Percentiles rank a stretch among this genome's conserved stretches.
Conservation (phyloP, 1,139 yeast genomes). For the Scheffersomyces lignicola region DNA sequence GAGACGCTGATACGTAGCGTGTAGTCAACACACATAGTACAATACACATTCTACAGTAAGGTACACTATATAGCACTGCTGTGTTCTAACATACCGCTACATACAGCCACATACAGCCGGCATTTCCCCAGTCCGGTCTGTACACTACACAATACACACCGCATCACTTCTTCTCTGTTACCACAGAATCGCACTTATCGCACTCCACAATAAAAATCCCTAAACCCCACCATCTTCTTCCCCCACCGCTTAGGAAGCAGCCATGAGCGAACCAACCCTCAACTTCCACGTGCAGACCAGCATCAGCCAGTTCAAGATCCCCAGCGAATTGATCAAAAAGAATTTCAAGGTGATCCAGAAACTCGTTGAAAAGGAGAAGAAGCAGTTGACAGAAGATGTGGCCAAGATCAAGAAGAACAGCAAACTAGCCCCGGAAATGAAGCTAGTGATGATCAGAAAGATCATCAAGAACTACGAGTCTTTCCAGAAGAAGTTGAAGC, state of each 20-base stretch:
- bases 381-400: constrained; percentile 40
- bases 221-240: no score
- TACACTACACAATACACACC: no score
- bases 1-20: no score
- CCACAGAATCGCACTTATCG: no score
- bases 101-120: no score
- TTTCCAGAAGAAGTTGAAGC: constrained; percentile 45
- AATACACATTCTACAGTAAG: no score
- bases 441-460: constrained; percentile 32
- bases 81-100: no score
- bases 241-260: not conserved
- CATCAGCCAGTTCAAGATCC: constrained; percentile 59
- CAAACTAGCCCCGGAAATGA: constrained; percentile 20
- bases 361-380: constrained; percentile 55
- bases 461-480: constrained; percentile 47
- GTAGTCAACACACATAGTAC: no score
- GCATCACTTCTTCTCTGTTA: no score
- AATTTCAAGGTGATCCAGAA: constrained; percentile 59
- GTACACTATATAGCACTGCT: no score
- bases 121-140: no score
- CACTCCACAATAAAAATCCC: no score
- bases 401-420: constrained; percentile 32
- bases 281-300: constrained; percentile 45
- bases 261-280: constrained; percentile 43
- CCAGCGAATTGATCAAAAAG: constrained; percentile 58